Evolutionary conservation across 2,329 filamentous ascomycete species (phyloP).

Genomic region (Diaporthe sp.): DNA sequence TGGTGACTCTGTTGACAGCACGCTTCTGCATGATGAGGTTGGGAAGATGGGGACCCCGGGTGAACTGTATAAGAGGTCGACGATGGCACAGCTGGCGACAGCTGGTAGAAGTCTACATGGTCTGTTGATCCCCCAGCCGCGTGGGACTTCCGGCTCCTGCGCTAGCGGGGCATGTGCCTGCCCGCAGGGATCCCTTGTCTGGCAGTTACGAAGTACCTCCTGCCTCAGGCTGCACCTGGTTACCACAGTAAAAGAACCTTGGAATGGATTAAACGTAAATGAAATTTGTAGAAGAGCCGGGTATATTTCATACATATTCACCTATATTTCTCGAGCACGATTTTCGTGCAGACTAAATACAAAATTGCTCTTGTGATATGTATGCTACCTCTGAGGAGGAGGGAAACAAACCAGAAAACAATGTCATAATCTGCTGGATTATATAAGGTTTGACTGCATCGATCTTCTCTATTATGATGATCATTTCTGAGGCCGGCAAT

Average conservation of each 20-base stretch:
- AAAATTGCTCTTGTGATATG: too few relatives aligned
- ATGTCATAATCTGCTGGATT: not conserved
- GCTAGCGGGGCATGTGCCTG: not conserved
- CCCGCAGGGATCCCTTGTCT: not conserved
- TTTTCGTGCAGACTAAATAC: too few relatives aligned
- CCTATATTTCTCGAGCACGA: too few relatives aligned
- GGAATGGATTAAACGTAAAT: not conserved
- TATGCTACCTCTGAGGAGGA: too few relatives aligned
- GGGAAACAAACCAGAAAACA: too few relatives aligned
- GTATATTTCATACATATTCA: not conserved
- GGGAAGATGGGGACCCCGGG: constrained; percentile 1
- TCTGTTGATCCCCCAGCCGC: not conserved
- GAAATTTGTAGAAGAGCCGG: not conserved
- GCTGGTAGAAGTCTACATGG: constrained; percentile 16
- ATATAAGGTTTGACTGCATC: not conserved
- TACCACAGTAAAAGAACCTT: too few relatives aligned
- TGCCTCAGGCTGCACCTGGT: not conserved
- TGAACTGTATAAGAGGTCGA: constrained; percentile 4
- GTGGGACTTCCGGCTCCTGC: not conserved
- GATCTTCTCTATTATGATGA: not conserved
- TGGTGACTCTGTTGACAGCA: constrained; percentile 28
- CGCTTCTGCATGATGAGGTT: constrained; percentile 20
- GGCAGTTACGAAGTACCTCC: not conserved
- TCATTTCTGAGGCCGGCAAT: not conserved
- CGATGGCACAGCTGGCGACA: constrained; percentile 24